Base-by-base conservation (phyloP, 805 yeast species). In the Blastobotrys mokoenaii region DNA sequence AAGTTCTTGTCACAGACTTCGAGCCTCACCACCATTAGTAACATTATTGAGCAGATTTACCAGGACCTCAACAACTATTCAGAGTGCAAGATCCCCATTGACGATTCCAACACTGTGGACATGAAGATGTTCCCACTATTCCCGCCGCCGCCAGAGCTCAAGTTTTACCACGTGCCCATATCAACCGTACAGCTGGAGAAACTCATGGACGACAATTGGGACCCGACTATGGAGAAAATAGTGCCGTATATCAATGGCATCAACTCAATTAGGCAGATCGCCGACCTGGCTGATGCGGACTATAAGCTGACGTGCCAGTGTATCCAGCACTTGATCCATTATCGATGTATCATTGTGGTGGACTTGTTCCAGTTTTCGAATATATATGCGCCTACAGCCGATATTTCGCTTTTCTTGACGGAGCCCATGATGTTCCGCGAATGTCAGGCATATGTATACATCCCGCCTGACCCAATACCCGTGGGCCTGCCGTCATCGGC, bases 21-120 rank as follows among this genome's bases (percentile, higher is more conserved):
- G 2, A 35, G 40, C 37, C 25, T 43, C 12, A 72, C 70, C 40
- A 67, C 69, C 40, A 78, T 94, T 38, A 83, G 81, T 53, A 82
- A 85, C 53, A 68, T 90, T 44, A 76, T 93, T 17, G 87, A 86
- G 61, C 96, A 93, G 61, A 74, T 93, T n/a, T 89, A 73, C 58
- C 96, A 89, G 63, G 99, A 93, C 62, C 70, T 93, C 53, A 94
- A 93, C 65, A 87, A 85, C 60, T 94, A 89, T 65, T 86, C 96
- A 0, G 99, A 93, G 62, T 93, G 99, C 64, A 76, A 88, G 61
- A 90, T 93, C 27, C 96, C 97, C 0, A 78, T 93, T 30, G 96
- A 90, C 58, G 80, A 80, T 18, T 82, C 95, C 27, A 93, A 85
- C 59, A 81, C 93, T 2, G 83, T 93, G 22, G 96, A 93, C 63